Base-by-base conservation (phyloP, 345 rosid genomes). In the Conringia planisiliqua region DNA sequence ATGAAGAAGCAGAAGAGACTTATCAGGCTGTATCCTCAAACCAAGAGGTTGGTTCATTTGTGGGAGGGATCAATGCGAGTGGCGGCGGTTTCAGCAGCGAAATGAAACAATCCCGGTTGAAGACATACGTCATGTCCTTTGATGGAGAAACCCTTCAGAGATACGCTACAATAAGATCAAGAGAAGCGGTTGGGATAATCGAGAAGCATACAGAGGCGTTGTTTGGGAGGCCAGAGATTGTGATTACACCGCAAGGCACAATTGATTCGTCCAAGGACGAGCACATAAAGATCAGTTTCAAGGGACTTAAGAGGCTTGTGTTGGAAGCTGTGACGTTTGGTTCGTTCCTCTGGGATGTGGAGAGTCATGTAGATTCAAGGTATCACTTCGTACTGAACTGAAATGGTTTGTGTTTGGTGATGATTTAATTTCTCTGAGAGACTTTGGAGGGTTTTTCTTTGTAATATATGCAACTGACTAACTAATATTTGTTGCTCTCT, bases 161-260 rank as follows among this genome's bases (percentile, higher is more conserved):
- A 60, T 89, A 85, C 29, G 94, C 99, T 10, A 89, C 97, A 0
- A 87, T 92, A 58, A 85, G 98, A 73, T 92, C 99, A 27, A 90
- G 87, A 79, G 99, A 95, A 81, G 85, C 99, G 5, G 89, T 95
- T 40, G 79, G 89, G 78, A 89, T 92, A 64, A 88, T 92, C 22
- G 97, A 95, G 87, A 95, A 92, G 91, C 98, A 95, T 78, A 92
- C 99, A 0, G 98, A 90, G 82, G 97, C 98, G n/a, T 47, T 95
- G 69, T 95, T 92, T 79, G 99, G 98, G 50, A 82, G 97, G 78
- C 91, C 96, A 1, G 97, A 92, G 74, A 89, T 89, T 63, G 83
- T 88, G 38, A 84, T 92, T 48, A 86, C 96, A 3, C 90, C 97
- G 12, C 77, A 86, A 73, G 97, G 97, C 2, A 85, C 89, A 2